Evolutionary conservation across 2,329 filamentous ascomycete species (phyloP).

Genomic region (Xylaria sp.): DNA sequence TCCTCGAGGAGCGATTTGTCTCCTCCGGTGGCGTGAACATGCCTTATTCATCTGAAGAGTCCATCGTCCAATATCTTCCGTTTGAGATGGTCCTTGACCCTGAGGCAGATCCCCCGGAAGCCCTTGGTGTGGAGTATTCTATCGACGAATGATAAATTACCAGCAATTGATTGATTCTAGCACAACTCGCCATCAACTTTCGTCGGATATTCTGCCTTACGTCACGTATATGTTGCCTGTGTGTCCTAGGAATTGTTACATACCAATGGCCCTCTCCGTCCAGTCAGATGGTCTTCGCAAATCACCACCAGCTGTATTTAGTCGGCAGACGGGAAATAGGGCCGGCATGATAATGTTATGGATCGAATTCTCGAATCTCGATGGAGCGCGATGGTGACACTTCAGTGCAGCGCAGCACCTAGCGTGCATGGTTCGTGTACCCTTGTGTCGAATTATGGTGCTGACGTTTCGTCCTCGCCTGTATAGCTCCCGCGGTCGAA

Average conservation of each 20-base stretch:
- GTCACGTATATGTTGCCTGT: background rate
- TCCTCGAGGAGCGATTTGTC: conserved; percentile 41
- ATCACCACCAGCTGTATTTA: background rate
- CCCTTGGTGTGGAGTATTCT: conserved; percentile 44
- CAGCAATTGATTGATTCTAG: conserved; percentile 24
- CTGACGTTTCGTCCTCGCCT: conserved; percentile 53
- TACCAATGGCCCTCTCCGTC: background rate
- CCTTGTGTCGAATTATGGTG: conserved; percentile 48
- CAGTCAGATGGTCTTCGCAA: conserved; percentile 10
- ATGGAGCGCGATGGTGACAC: conserved; percentile 2
- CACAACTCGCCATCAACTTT: conserved; percentile 4
- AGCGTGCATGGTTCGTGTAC: conserved; percentile 44
- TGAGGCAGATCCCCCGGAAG: conserved; percentile 48
- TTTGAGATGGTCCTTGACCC: conserved; percentile 37
- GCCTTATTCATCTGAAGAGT: conserved; percentile 34
- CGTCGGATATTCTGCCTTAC: conserved; percentile 1
- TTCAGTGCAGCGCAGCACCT: conserved; percentile 37
- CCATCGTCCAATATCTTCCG: conserved; percentile 41
- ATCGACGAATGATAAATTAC: conserved; percentile 33
- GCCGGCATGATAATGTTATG: background rate
- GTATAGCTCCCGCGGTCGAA: conserved; percentile 89
- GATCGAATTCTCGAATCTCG: background rate
- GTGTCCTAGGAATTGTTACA: background rate
- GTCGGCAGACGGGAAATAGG: conserved; percentile 5
- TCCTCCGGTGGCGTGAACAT: conserved; percentile 34